A percentile compares a stretch with the other conserved stretches of the same genome.
These are phyloP conservation scores for Tolypocladium guangdongense DNA, from an alignment of 2,329 filamentous ascomycete genomes.

Conservation along the genomic window DNA sequence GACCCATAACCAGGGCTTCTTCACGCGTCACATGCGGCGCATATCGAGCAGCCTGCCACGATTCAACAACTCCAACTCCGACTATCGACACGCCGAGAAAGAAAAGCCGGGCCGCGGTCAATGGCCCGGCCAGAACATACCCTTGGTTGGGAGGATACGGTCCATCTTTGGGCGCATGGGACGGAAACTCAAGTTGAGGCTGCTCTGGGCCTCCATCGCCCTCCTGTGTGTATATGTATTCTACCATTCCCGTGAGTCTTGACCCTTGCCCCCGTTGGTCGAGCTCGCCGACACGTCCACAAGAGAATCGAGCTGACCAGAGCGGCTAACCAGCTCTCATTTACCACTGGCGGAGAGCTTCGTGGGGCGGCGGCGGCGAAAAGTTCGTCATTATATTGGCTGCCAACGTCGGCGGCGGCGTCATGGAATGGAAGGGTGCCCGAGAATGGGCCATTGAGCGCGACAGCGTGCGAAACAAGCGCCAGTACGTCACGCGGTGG, in stretches of 20 bases:
- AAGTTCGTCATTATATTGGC: constrained; percentile 91
- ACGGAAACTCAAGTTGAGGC: constrained; percentile 53
- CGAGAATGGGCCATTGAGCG: constrained; percentile 97
- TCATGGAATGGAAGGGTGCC: constrained; percentile 98
- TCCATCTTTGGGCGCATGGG: constrained; percentile 40
- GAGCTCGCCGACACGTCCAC: too few relatives aligned
- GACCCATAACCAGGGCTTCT: constrained; percentile 76
- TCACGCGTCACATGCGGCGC: constrained; percentile 70
- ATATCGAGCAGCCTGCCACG: constrained; percentile 70
- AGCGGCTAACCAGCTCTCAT: constrained; percentile 29
- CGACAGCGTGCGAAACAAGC: constrained; percentile 92
- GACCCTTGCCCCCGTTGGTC: neutral
- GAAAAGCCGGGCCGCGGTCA: constrained; percentile 58
- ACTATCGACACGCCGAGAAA: constrained; percentile 56
- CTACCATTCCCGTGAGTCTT: constrained; percentile 60
- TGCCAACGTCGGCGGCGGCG: constrained; percentile 88
- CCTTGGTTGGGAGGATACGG: constrained; percentile 35
- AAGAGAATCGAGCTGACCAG: neutral
- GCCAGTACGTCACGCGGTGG: constrained; percentile 75
- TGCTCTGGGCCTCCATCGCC: constrained; percentile 45
- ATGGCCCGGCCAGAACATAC: constrained; percentile 31
- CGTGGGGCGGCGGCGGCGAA: constrained; percentile 68
- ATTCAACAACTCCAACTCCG: constrained; percentile 48
- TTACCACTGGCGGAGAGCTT: constrained; percentile 59
- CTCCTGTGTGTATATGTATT: constrained; percentile 53